Conservation (phyloP, 2,329 filamentous ascomycete genomes). For the Beauveria bassiana region DNA sequence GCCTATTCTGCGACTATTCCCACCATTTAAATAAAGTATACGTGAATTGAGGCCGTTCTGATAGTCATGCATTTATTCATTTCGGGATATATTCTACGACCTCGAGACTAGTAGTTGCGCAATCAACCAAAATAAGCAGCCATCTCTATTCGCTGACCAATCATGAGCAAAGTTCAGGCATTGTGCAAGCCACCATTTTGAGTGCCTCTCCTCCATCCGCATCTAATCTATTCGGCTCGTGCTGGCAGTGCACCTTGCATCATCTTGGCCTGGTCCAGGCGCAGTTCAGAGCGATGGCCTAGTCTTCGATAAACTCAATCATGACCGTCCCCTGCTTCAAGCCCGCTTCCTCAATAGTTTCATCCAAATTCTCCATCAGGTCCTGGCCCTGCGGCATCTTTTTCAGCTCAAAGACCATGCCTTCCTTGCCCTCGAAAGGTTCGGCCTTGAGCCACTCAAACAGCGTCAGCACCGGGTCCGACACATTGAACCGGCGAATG, state of each 20-base stretch:
- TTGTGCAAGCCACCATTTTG: background rate
- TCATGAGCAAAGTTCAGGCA: background rate
- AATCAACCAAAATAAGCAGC: background rate
- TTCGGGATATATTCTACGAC: background rate
- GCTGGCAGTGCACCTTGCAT: background rate
- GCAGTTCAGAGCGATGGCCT: background rate
- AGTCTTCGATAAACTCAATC: conserved; percentile 75
- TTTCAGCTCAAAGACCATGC: conserved; percentile 78
- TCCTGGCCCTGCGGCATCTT: conserved; percentile 72
- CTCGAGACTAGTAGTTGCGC: background rate
- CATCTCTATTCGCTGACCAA: background rate
- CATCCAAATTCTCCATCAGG: conserved; percentile 65
- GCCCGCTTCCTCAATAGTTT: conserved; percentile 71
- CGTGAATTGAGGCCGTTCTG: too few species aligned
- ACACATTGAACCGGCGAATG: conserved; percentile 73
- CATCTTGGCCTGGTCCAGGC: too few species aligned
- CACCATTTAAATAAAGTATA: too few species aligned
- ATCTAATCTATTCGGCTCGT: background rate
- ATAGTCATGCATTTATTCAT: background rate
- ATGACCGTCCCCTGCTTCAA: conserved; percentile 92
- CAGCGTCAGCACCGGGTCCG: conserved; percentile 71
- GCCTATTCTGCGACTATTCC: too few species aligned
- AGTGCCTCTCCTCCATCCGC: background rate
- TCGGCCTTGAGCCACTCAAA: conserved; percentile 96
- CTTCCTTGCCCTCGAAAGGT: conserved; percentile 71